These are phyloP conservation scores for Drechslerella coelobrocha DNA, from an alignment of 2,329 filamentous ascomycete genomes.

Conservation along the genomic window DNA sequence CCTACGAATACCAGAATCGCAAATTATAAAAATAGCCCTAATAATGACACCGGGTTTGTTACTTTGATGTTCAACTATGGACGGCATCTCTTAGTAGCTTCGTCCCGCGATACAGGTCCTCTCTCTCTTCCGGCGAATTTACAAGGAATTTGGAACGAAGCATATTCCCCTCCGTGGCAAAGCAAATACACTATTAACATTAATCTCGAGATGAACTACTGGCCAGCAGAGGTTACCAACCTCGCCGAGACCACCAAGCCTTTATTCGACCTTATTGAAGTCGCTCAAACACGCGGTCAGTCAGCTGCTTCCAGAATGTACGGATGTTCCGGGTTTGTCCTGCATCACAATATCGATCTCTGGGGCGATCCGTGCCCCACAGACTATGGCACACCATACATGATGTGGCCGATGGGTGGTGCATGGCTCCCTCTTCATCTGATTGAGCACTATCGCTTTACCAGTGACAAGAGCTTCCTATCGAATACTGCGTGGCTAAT, in stretches of 20 bases:
- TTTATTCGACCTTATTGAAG: slow-evolving; percentile 59
- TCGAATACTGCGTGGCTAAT: slow-evolving; percentile 53
- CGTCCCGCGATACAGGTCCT: slow-evolving; percentile 53
- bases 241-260: slow-evolving; percentile 59
- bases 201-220: slow-evolving; percentile 65
- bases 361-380: slow-evolving; percentile 59
- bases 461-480: slow-evolving; percentile 56
- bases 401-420: slow-evolving; percentile 59
- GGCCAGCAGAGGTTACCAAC: slow-evolving; percentile 57
- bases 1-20: slow-evolving; percentile 55
- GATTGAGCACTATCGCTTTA: slow-evolving; percentile 59
- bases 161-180: slow-evolving; percentile 61
- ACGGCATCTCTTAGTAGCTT: slow-evolving; percentile 58
- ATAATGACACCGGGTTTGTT: slow-evolving; percentile 53
- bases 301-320: slow-evolving; percentile 58
- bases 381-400: slow-evolving; percentile 56
- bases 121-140: slow-evolving; percentile 59
- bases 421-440: slow-evolving; percentile 60
- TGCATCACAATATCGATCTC: slow-evolving; percentile 59
- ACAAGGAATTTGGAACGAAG: slow-evolving; percentile 61
- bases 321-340: slow-evolving; percentile 57
- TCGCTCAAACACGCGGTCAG: slow-evolving; percentile 56
- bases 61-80: slow-evolving; percentile 58
- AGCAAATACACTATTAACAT: slow-evolving; percentile 64
- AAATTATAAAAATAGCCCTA: slow-evolving; percentile 52